Conservation (phyloP, 2,329 filamentous ascomycete species). For the Aspergillus novofumigatus region DNA sequence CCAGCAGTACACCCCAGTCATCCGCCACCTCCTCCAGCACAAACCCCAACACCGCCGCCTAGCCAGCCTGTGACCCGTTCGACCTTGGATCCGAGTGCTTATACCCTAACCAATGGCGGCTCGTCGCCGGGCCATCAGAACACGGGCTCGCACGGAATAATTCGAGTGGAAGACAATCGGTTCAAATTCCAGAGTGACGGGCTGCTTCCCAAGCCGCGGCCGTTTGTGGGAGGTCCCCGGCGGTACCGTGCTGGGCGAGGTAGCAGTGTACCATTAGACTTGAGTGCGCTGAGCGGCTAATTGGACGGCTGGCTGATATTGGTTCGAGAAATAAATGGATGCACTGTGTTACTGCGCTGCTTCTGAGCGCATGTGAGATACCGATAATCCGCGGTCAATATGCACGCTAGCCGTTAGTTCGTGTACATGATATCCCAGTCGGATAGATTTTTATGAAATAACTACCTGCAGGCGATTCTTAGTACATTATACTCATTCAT, state of each 20-base stretch:
- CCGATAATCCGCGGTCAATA: background rate
- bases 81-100: slow-evolving; percentile 70
- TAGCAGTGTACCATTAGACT: slow-evolving; percentile 87
- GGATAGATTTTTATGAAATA: no score
- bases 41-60: slow-evolving; percentile 30
- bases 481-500: background rate
- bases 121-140: slow-evolving; percentile 24
- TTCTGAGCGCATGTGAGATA: background rate
- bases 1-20: slow-evolving; percentile 35
- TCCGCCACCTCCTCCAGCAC: slow-evolving; percentile 42
- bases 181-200: slow-evolving; percentile 86
- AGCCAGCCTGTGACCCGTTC: slow-evolving; percentile 50
- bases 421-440: background rate
- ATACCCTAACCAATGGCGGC: slow-evolving; percentile 66
- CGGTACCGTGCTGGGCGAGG: slow-evolving; percentile 86
- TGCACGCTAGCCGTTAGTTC: background rate
- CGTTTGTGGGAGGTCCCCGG: slow-evolving; percentile 69
- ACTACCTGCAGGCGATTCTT: background rate
- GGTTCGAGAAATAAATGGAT: background rate
- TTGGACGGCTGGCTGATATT: background rate
- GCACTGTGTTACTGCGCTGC: background rate
- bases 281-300: slow-evolving; percentile 47
- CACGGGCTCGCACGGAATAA: slow-evolving; percentile 25
- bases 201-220: slow-evolving; percentile 77
- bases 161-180: slow-evolving; percentile 69